Evolutionary conservation across 306 rosid species (phyloP).

Genomic region (Vigna radiata): DNA sequence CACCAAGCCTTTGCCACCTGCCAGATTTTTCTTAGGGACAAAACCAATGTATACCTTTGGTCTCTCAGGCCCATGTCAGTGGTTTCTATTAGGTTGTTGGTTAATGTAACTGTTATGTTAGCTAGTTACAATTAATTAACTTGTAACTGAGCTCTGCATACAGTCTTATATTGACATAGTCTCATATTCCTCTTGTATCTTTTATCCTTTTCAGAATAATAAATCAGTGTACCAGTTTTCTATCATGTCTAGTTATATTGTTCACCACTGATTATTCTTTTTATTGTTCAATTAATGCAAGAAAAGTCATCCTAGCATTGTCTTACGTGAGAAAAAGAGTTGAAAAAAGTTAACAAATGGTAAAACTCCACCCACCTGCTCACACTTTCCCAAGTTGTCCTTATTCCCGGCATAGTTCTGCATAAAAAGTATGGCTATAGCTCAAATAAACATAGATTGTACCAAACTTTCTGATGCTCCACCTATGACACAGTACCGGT

Average conservation of each 20-base stretch:
- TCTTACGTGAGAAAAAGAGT: background rate
- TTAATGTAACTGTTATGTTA: too few species aligned
- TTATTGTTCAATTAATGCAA: constrained; percentile 17
- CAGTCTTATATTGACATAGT: too few species aligned
- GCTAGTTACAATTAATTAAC: too few species aligned
- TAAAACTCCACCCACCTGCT: constrained; percentile 62
- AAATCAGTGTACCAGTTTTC: too few species aligned
- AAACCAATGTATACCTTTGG: too few species aligned
- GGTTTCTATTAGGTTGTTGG: too few species aligned
- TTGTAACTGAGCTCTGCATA: too few species aligned
- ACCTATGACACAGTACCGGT: constrained; percentile 31
- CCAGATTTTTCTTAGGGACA: too few species aligned
- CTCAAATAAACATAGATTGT: constrained; percentile 42
- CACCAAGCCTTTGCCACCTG: too few species aligned
- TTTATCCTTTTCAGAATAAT: too few species aligned
- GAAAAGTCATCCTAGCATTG: constrained; percentile 28
- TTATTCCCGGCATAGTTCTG: constrained; percentile 83
- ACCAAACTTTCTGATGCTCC: constrained; percentile 26
- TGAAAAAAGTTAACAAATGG: background rate
- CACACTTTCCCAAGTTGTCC: constrained; percentile 95
- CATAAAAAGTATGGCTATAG: constrained; percentile 45
- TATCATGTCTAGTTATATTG: background rate
- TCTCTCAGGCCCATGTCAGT: too few species aligned
- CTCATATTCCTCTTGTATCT: too few species aligned
- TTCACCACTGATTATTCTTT: background rate